phyloP scores from a whole-genome alignment of 2,329 filamentous ascomycete species.

The Colletotrichum kahawae region DNA sequence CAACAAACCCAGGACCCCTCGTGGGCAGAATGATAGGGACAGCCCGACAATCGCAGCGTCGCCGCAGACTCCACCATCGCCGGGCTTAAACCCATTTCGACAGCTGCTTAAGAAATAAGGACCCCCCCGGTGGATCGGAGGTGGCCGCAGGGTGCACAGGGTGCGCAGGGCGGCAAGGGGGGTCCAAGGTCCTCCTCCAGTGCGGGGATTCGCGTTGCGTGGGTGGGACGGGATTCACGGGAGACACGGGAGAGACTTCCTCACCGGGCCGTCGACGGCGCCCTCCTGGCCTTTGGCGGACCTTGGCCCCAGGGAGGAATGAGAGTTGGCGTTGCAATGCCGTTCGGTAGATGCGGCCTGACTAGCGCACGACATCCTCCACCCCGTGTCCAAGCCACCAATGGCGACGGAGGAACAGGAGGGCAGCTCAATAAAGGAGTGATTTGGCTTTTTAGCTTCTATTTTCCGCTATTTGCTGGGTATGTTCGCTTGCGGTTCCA shows the following conservation, averaged over 20 bases:
- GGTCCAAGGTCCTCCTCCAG: not conserved
- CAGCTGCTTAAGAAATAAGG: not conserved
- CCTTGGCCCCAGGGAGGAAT: not conserved
- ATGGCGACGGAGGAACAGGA: not conserved
- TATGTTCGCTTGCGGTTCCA: not conserved
- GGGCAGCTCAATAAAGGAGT: not conserved
- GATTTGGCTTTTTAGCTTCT: not conserved
- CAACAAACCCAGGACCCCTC: not conserved
- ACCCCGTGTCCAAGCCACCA: not conserved
- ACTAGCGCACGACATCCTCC: slow-evolving; percentile 12
- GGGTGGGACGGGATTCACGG: not conserved
- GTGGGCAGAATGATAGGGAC: slow-evolving; percentile 2
- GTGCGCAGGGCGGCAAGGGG: not conserved
- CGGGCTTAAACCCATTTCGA: slow-evolving; percentile 6
- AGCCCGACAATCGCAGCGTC: slow-evolving; percentile 1
- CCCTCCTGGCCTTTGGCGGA: not conserved
- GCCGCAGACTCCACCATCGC: not conserved
- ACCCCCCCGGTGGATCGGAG: not conserved
- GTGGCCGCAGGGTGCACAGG: not conserved
- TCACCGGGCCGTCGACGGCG: not conserved
- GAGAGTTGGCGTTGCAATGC: not conserved
- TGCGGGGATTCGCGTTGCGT: slow-evolving; percentile 1
- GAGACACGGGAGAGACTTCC: slow-evolving; percentile 12
- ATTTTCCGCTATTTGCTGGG: not conserved
- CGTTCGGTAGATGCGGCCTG: slow-evolving; percentile 16